These are phyloP conservation scores for Melocanna baccifera DNA, from an alignment of 176 grass and related monocot species.

Conservation along the genomic window DNA sequence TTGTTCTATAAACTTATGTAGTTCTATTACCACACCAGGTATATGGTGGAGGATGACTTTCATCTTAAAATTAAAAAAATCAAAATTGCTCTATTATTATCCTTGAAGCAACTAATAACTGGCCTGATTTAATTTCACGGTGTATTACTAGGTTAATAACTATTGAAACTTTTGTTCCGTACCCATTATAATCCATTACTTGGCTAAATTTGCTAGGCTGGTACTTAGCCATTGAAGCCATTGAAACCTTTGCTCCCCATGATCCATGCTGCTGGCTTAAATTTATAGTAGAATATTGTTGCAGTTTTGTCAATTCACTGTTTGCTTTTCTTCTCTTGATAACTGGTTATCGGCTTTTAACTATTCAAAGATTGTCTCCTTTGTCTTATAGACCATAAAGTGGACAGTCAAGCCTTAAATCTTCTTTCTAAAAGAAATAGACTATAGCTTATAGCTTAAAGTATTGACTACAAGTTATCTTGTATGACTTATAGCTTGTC, in stretches of 20 bases:
- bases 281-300: neutral
- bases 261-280: neutral
- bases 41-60: neutral
- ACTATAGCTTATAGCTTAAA: too few relatives aligned
- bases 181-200: neutral
- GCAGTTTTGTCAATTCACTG: neutral
- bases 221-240: neutral
- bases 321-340: neutral
- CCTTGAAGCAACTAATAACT: neutral
- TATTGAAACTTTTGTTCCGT: neutral
- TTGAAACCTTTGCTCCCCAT: neutral
- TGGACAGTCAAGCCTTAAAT: neutral
- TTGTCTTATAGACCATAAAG: neutral
- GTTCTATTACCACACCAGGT: neutral
- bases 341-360: neutral
- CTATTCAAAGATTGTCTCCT: neutral
- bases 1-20: neutral
- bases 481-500: neutral
- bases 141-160: neutral
- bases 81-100: neutral
- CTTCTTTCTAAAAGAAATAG: neutral
- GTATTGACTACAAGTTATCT: neutral
- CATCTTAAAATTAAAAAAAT: neutral
- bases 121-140: neutral
- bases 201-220: neutral